These are phyloP conservation scores for Tulasnella sp. DNA, from an alignment of 768 basidiomycete genomes.

Conservation along the genomic window DNA sequence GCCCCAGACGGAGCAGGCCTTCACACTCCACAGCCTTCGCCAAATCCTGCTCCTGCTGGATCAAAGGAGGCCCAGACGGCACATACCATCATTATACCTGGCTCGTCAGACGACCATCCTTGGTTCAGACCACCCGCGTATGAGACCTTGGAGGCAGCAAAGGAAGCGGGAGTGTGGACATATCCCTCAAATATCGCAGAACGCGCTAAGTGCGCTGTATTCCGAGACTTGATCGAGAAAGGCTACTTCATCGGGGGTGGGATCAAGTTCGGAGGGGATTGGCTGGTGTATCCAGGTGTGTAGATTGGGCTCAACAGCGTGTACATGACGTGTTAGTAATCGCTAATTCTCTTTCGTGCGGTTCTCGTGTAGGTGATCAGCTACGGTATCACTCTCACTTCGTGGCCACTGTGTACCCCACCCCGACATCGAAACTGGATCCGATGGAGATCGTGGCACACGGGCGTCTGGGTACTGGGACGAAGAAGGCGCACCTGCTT, in stretches of 20 bases:
- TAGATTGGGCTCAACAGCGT: not conserved
- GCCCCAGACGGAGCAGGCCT: not conserved
- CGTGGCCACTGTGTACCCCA: conserved; percentile 67
- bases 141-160: conserved; percentile 48
- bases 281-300: conserved; percentile 89
- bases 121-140: conserved; percentile 60
- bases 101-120: conserved; percentile 46
- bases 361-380: conserved; percentile 78
- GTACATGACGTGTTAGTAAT: too few species aligned
- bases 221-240: conserved; percentile 68
- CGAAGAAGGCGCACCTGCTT: conserved; percentile 89
- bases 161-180: conserved; percentile 59
- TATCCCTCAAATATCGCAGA: conserved; percentile 59
- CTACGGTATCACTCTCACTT: conserved; percentile 97
- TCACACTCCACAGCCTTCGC: not conserved
- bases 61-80: not conserved
- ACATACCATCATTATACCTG: conserved; percentile 41
- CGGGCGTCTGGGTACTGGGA: conserved; percentile 89
- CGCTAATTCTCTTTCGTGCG: too few species aligned
- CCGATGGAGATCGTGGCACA: conserved; percentile 96
- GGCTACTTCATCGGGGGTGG: conserved; percentile 84
- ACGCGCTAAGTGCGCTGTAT: conserved; percentile 68
- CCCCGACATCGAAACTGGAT: conserved; percentile 45
- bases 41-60: not conserved
- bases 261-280: conserved; percentile 92